These are phyloP conservation scores for Yamadazyma buinensis DNA, from an alignment of 1,139 yeast species.

Conservation along the genomic window DNA sequence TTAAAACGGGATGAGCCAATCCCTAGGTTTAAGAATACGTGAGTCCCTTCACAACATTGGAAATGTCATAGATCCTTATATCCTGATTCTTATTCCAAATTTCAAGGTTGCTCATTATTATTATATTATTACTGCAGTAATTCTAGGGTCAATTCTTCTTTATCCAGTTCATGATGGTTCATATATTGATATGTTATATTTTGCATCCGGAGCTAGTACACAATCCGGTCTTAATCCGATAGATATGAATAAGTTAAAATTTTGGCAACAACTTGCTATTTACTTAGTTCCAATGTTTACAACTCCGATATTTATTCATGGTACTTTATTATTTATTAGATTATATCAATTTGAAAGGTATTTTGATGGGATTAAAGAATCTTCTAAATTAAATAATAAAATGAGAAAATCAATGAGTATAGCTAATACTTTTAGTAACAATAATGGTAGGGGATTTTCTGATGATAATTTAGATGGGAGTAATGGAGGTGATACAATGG, in stretches of 20 bases:
- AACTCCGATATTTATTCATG: constrained; percentile 88
- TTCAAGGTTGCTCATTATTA: constrained; percentile 78
- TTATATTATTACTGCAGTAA: constrained; percentile 50
- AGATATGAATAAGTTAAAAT: constrained; percentile 53
- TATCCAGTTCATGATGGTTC: constrained; percentile 65
- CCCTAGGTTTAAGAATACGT: constrained; percentile 2
- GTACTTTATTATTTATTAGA: constrained; percentile 73
- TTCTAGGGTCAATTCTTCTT: constrained; percentile 67
- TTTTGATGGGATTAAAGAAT: constrained; percentile 75
- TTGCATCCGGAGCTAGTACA: constrained; percentile 73
- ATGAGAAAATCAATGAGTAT: constrained; percentile 58
- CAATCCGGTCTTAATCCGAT: constrained; percentile 91
- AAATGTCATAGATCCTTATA: constrained; percentile 34
- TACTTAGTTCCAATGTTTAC: constrained; percentile 61
- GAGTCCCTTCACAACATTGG: constrained; percentile 6
- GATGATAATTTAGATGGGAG: constrained; percentile 17
- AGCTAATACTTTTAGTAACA: constrained; percentile 24
- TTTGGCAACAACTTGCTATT: constrained; percentile 76
- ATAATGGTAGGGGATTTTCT: constrained; percentile 33
- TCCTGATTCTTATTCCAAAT: constrained; percentile 57
- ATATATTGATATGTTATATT: constrained; percentile 78
- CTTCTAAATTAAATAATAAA: constrained; percentile 68
- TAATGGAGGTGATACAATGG: constrained; percentile 31
- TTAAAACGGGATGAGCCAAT: too few relatives aligned
- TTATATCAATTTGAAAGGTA: constrained; percentile 86